phyloP scores from a whole-genome alignment of 2,329 filamentous ascomycete species.

The Claviceps paspali region DNA sequence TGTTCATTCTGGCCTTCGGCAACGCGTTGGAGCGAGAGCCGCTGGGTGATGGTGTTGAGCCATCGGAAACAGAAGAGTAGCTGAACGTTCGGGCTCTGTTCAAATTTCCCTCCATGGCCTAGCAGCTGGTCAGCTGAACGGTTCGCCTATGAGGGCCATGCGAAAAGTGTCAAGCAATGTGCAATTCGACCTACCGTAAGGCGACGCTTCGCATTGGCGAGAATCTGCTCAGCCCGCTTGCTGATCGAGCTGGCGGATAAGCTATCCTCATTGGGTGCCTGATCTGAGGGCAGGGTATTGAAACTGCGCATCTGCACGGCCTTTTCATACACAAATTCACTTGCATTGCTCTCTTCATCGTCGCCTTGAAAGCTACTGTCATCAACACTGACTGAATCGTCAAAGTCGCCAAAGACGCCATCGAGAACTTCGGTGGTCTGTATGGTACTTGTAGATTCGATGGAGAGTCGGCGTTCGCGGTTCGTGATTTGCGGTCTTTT shows the following conservation, averaged over 20 bases:
- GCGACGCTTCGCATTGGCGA: conserved; percentile 82
- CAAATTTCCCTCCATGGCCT: conserved; percentile 92
- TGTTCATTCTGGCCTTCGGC: conserved; percentile 9
- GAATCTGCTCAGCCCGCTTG: conserved; percentile 72
- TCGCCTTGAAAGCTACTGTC: conserved; percentile 53
- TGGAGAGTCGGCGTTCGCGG: conserved; percentile 37
- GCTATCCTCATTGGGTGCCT: conserved; percentile 31
- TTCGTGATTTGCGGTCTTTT: conserved; percentile 27
- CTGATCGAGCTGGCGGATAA: conserved; percentile 64
- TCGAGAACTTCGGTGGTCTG: conserved; percentile 32
- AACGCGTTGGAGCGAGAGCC: conserved; percentile 17
- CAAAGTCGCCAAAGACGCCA: conserved; percentile 43
- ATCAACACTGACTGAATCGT: conserved; percentile 45
- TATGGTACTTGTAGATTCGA: conserved; percentile 47
- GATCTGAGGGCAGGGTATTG: conserved; percentile 6
- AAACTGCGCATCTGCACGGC: conserved; percentile 12
- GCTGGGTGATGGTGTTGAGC: conserved; percentile 33
- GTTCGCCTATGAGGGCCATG: not conserved
- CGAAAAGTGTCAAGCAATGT: not conserved
- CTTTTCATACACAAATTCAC: conserved; percentile 35
- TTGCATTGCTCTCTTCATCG: conserved; percentile 50
- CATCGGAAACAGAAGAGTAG: conserved; percentile 26
- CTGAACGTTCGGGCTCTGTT: conserved; percentile 57
- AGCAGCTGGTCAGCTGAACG: conserved; percentile 5
- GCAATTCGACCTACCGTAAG: conserved; percentile 51